Conservation (phyloP, 148 eudicot species). For the Pouteria glomerata region DNA sequence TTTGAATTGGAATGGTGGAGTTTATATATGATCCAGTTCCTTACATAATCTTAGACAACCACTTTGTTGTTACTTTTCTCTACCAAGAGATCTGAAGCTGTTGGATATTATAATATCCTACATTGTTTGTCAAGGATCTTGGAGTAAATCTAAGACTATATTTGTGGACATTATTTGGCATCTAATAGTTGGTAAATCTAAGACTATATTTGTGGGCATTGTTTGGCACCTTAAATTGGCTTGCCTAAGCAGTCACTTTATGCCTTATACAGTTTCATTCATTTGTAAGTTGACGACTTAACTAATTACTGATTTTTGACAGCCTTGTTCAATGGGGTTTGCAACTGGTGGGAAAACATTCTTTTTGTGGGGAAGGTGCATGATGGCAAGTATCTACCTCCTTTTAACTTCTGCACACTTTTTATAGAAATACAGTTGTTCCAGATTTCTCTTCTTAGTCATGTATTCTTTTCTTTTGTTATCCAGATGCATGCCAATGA, state of each 20-base stretch:
- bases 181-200: neutral
- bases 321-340: conserved; percentile 99
- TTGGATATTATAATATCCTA: no score
- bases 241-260: neutral
- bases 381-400: conserved; percentile 70
- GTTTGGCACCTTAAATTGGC: neutral
- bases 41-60: no score
- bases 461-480: conserved; percentile 6
- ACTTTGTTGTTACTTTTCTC: no score
- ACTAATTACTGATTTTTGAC: conserved; percentile 17
- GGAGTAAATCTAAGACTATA: neutral
- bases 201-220: neutral
- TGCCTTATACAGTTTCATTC: neutral
- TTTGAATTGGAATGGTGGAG: no score
- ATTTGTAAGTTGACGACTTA: neutral
- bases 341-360: conserved; percentile 97
- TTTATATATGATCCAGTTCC: no score
- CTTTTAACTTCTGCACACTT: conserved; percentile 11
- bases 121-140: neutral
- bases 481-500: conserved; percentile 97
- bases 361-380: conserved; percentile 99
- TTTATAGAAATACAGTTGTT: neutral
- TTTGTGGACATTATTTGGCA: no score
- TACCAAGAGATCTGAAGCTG: no score
- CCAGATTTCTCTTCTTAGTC: neutral